Conservation (phyloP, 2,329 filamentous ascomycete genomes). For the Monosporascus sp. region DNA sequence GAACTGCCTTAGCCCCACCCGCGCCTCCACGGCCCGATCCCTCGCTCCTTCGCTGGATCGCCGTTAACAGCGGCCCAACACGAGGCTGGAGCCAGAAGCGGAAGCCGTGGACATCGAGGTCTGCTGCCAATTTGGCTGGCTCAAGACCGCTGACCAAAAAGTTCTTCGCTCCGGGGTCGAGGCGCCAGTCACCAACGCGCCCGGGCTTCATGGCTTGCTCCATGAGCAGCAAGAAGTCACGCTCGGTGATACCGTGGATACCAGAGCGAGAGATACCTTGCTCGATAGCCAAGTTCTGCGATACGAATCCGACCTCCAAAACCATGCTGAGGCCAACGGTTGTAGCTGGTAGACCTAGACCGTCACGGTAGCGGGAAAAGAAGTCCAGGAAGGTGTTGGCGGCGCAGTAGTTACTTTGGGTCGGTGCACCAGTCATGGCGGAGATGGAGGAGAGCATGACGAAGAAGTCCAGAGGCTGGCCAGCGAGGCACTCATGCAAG, state of each 20-base stretch:
- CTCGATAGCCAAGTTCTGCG: conserved; percentile 9
- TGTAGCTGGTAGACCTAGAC: conserved; percentile 5
- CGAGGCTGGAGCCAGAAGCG: conserved; percentile 10
- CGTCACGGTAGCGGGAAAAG: conserved; percentile 7
- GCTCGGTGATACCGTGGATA: conserved; percentile 10
- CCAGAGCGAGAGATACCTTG: conserved; percentile 9
- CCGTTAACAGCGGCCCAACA: conserved; percentile 6
- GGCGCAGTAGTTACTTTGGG: not conserved
- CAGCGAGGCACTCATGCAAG: conserved; percentile 23
- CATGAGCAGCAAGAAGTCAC: conserved; percentile 10
- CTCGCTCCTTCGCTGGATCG: conserved; percentile 6
- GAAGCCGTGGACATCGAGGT: conserved; percentile 10
- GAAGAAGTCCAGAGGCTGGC: too few species aligned
- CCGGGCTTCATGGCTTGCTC: conserved; percentile 10
- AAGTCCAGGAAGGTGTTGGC: conserved; percentile 7
- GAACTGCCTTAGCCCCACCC: conserved; percentile 5
- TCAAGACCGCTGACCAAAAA: conserved; percentile 11
- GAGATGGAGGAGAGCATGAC: too few species aligned
- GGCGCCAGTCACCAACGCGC: conserved; percentile 5
- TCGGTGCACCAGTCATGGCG: too few species aligned
- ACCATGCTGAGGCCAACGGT: conserved; percentile 11
- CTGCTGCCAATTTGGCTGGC: conserved; percentile 6
- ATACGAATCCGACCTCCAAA: conserved; percentile 9
- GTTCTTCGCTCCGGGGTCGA: conserved; percentile 8
- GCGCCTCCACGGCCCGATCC: conserved; percentile 7